phyloP scores from a whole-genome alignment of 1,139 yeast species.

The Lodderomyces metapsilosis region DNA sequence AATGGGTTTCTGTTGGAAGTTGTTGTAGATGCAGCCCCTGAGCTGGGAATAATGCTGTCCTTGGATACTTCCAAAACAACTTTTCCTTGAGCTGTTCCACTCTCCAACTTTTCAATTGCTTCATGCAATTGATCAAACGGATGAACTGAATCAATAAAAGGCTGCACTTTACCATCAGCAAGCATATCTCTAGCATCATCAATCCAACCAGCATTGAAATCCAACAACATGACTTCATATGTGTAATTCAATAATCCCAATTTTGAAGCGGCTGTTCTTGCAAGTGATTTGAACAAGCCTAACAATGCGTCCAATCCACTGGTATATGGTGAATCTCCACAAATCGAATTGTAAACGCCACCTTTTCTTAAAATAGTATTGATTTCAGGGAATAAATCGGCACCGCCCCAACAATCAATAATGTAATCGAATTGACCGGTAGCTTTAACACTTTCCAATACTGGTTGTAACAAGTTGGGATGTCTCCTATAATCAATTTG shows the following conservation, averaged over 20 bases:
- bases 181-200: slow-evolving; percentile 24
- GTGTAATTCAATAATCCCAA: slow-evolving; percentile 16
- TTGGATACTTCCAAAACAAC: slow-evolving; percentile 39
- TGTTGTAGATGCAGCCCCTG: neutral
- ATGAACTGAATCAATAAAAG: slow-evolving; percentile 54
- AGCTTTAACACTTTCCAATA: slow-evolving; percentile 23
- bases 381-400: slow-evolving; percentile 22
- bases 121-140: slow-evolving; percentile 46
- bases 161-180: slow-evolving; percentile 38
- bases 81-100: slow-evolving; percentile 61
- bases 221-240: slow-evolving; percentile 12
- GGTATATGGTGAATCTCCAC: slow-evolving; percentile 31
- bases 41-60: neutral
- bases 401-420: slow-evolving; percentile 30
- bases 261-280: slow-evolving; percentile 6
- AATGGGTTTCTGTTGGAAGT: neutral
- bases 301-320: slow-evolving; percentile 6
- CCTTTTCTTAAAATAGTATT: slow-evolving; percentile 31
- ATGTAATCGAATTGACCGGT: slow-evolving; percentile 29
- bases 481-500: slow-evolving; percentile 49
- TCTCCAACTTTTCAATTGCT: slow-evolving; percentile 48
- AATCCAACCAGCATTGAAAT: slow-evolving; percentile 4
- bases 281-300: neutral
- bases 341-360: slow-evolving; percentile 49
- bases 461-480: slow-evolving; percentile 21